These are phyloP conservation scores for Apiospora phragmitis DNA, from an alignment of 2,329 filamentous ascomycete species.

Conservation along the genomic window DNA sequence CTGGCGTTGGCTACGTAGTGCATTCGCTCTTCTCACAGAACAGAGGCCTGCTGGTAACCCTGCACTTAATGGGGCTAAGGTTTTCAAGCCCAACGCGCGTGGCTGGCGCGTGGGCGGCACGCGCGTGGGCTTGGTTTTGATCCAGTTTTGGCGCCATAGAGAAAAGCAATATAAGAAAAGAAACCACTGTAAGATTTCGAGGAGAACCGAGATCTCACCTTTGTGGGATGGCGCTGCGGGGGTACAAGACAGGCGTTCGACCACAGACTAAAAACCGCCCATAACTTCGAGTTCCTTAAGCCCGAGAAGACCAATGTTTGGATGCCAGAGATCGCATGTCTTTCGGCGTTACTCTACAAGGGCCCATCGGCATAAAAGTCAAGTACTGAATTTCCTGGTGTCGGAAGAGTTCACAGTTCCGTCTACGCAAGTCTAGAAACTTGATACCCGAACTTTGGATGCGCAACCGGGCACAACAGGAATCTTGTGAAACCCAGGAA, in stretches of 20 bases:
- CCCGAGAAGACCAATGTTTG: not conserved
- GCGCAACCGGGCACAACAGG: not conserved
- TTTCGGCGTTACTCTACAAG: not conserved
- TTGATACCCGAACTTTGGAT: not conserved
- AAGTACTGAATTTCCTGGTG: not conserved
- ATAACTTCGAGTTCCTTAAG: not conserved
- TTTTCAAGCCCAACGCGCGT: not conserved
- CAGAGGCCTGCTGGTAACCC: not conserved
- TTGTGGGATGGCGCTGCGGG: constrained; percentile 2
- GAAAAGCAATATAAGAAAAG: not conserved
- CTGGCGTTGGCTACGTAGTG: not conserved
- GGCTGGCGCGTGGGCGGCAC: constrained; percentile 8
- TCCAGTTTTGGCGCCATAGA: not conserved
- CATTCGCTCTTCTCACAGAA: not conserved
- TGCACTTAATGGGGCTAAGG: not conserved
- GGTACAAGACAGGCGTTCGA: not conserved
- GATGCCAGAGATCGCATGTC: not conserved
- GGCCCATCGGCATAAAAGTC: not conserved
- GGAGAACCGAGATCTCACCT: not conserved
- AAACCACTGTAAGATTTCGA: constrained; percentile 3
- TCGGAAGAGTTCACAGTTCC: not conserved
- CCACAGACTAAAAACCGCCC: not conserved
- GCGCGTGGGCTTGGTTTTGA: not conserved
- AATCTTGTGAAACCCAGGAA: constrained; percentile 5
- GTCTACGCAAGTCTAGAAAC: not conserved